phyloP scores from a whole-genome alignment of 2,329 filamentous ascomycete species.

The Curvularia sp. region DNA sequence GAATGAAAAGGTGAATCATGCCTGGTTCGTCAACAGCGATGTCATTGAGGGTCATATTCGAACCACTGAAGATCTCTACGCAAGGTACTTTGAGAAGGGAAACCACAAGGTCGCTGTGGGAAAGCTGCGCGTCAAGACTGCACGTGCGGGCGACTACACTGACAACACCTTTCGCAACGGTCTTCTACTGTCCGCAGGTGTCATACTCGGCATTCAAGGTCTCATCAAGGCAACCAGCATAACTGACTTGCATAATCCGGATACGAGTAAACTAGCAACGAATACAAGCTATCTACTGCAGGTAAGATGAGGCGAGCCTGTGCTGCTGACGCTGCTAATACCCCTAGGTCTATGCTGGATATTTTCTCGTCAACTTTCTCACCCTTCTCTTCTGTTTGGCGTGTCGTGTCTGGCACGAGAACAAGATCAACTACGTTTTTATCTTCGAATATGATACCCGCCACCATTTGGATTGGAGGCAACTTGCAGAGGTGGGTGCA shows the following conservation, averaged over 20 bases:
- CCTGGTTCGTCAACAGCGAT: slow-evolving; percentile 91
- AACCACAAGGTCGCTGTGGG: slow-evolving; percentile 90
- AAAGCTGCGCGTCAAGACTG: slow-evolving; percentile 78
- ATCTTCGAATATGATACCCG: slow-evolving; percentile 95
- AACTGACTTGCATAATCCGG: slow-evolving; percentile 28
- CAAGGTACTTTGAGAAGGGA: slow-evolving; percentile 90
- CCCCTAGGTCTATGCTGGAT: slow-evolving; percentile 83
- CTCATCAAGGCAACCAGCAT: slow-evolving; percentile 50
- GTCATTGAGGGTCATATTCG: slow-evolving; percentile 80
- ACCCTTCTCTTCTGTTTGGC: slow-evolving; percentile 85
- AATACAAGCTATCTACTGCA: slow-evolving; percentile 67
- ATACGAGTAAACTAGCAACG: slow-evolving; percentile 24
- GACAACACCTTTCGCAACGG: slow-evolving; percentile 67
- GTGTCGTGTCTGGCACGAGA: slow-evolving; percentile 80
- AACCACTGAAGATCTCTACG: slow-evolving; percentile 87
- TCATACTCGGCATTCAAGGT: slow-evolving; percentile 55
- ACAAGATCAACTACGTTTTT: slow-evolving; percentile 94
- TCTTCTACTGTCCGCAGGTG: slow-evolving; percentile 52
- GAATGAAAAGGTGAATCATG: slow-evolving; percentile 87
- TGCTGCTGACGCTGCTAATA: slow-evolving; percentile 48
- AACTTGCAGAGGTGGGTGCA: slow-evolving; percentile 71
- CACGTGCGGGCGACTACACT: slow-evolving; percentile 66
- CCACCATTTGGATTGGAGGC: slow-evolving; percentile 86
- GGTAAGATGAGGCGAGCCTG: slow-evolving; percentile 63
- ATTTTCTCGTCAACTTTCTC: slow-evolving; percentile 82